A percentile compares a stretch with the other conserved stretches of the same genome.
Conservation (phyloP, 768 basidiomycete species). For the Sistotremastrum niveocremeum region DNA sequence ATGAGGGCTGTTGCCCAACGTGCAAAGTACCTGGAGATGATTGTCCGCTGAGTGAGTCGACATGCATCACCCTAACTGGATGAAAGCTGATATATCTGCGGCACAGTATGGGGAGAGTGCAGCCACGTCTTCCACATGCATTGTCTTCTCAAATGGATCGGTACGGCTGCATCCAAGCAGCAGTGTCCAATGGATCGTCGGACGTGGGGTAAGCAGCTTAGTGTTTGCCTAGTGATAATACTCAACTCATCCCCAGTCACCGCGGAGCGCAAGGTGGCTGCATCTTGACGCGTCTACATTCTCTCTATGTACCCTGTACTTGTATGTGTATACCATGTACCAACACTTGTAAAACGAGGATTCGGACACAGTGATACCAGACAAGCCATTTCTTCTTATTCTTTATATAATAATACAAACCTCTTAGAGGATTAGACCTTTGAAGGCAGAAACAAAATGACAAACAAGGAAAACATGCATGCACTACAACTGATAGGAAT, state of each 20-base stretch:
- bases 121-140: constrained; percentile 99
- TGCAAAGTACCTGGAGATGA: constrained; percentile 97
- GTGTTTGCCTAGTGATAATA: not conserved
- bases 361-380: no score
- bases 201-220: constrained; percentile 61
- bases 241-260: constrained; percentile 24
- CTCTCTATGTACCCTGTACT: no score
- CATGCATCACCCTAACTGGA: not conserved
- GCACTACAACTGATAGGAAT: no score
- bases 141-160: constrained; percentile 93
- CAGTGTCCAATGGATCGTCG: constrained; percentile 98
- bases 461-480: no score
- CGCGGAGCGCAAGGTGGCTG: constrained; percentile 33
- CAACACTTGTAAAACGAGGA: no score
- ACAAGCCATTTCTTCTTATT: no score
- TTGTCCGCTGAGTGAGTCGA: constrained; percentile 69
- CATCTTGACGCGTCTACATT: no score
- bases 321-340: no score
- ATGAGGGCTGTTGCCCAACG: constrained; percentile 88
- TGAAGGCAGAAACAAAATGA: no score
- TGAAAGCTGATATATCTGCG: not conserved
- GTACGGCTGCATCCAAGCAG: constrained; percentile 76
- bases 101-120: constrained; percentile 94
- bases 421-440: no score
- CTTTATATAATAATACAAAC: no score